A percentile compares a stretch with the other conserved stretches of the same genome.
These are phyloP conservation scores for Cladosporium sp. DNA, from an alignment of 2,329 filamentous ascomycete genomes.

Conservation along the genomic window DNA sequence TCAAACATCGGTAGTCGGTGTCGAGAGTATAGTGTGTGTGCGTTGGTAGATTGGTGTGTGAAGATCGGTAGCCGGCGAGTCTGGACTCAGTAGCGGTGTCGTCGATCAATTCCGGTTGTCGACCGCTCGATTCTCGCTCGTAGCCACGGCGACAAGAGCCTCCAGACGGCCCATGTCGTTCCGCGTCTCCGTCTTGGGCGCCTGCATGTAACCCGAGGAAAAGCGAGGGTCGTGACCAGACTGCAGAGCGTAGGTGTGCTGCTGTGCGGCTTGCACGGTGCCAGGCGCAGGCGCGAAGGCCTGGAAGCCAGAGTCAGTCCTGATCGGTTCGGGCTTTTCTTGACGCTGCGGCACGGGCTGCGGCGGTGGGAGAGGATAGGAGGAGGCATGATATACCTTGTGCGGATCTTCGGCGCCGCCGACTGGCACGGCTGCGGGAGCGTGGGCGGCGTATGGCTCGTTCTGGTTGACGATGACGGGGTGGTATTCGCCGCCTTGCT, in stretches of 20 bases:
- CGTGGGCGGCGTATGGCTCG: slow-evolving; percentile 17
- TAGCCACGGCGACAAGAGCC: slow-evolving; percentile 60
- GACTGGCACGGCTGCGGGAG: slow-evolving; percentile 12
- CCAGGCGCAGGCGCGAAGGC: slow-evolving; percentile 19
- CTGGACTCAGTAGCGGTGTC: not conserved
- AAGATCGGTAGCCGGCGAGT: not conserved
- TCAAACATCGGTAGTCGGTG: not conserved
- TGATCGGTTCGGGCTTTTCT: slow-evolving; percentile 24
- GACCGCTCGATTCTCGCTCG: slow-evolving; percentile 45
- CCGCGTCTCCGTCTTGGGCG: slow-evolving; percentile 29
- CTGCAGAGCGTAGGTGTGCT: slow-evolving; percentile 30
- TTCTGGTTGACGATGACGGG: slow-evolving; percentile 48
- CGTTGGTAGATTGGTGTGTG: not conserved
- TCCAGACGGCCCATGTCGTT: slow-evolving; percentile 53
- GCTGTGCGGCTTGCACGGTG: slow-evolving; percentile 9
- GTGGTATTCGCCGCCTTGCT: slow-evolving; percentile 45
- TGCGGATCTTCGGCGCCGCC: slow-evolving; percentile 32
- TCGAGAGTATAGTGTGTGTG: not conserved
- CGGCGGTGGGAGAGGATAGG: slow-evolving; percentile 12
- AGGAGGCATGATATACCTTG: slow-evolving; percentile 29
- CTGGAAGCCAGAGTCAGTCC: slow-evolving; percentile 31
- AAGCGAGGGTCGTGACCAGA: slow-evolving; percentile 29
- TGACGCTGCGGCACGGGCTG: slow-evolving; percentile 21
- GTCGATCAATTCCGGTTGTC: slow-evolving; percentile 14
- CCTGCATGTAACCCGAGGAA: slow-evolving; percentile 21